phyloP scores from a whole-genome alignment of 2,329 filamentous ascomycete species.

The Aschersonia sp. region DNA sequence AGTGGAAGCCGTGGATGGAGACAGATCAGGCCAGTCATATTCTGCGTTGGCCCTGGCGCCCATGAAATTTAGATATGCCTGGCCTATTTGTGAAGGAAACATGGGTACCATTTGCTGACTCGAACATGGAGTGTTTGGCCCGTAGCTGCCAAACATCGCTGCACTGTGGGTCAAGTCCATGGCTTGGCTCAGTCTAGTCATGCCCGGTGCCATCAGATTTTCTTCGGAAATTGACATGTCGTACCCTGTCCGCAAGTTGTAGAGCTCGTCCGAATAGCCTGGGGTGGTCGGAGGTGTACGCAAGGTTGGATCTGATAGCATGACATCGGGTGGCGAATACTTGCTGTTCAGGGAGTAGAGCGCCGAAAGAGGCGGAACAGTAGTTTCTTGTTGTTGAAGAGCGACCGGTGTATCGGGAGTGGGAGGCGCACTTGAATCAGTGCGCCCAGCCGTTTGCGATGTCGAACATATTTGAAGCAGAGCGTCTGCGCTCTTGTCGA shows the following conservation, averaged over 20 bases:
- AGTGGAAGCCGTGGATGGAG: constrained; percentile 18
- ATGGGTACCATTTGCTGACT: constrained; percentile 18
- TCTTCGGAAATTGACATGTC: constrained; percentile 30
- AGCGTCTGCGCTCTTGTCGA: constrained; percentile 30
- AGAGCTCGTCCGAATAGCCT: constrained; percentile 27
- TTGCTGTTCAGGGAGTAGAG: constrained; percentile 16
- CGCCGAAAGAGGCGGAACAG: constrained; percentile 24
- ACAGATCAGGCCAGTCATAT: constrained; percentile 36
- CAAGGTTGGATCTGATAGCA: constrained; percentile 27
- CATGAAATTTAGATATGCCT: constrained; percentile 23
- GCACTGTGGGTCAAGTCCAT: constrained; percentile 29
- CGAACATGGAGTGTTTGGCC: constrained; percentile 21
- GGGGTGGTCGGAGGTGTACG: constrained; percentile 41
- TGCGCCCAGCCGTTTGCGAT: constrained; percentile 24
- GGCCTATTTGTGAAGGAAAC: constrained; percentile 20
- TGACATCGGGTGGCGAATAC: constrained; percentile 13
- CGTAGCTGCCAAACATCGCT: constrained; percentile 27
- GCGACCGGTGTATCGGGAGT: constrained; percentile 34
- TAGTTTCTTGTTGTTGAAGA: constrained; percentile 19
- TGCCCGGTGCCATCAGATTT: constrained; percentile 30
- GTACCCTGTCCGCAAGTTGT: constrained; percentile 23
- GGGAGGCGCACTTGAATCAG: constrained; percentile 28
- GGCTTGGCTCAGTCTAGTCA: constrained; percentile 29
- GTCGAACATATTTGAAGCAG: constrained; percentile 25
- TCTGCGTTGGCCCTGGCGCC: constrained; percentile 23